Evolutionary conservation across 129 eudicot species (phyloP), one percentile per base, ranked within the genome.

Genomic region (Arctium minus): DNA sequence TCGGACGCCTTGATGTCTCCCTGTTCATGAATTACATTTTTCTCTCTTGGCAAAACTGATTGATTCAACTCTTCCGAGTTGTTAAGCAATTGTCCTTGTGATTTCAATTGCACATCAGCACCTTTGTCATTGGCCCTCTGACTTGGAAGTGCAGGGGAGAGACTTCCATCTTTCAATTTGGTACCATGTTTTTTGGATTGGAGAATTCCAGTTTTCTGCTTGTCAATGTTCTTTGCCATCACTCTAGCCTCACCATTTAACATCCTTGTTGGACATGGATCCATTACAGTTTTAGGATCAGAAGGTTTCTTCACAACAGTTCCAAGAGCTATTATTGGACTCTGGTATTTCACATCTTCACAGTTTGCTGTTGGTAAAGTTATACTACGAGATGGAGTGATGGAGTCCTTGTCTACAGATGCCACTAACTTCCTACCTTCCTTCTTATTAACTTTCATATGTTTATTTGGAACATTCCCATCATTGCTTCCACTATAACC

Each of bases 111-210:
- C 48, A 68, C 80, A 79, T 70, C 78, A 10, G 82, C 80, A 87
- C 74, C 79, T 86, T 78, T 94, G 33, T 91, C 93, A 83, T 42
- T 77, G 77, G 80, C 73, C 83, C 68, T 90, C 87, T 81, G 92
- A 86, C 72, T 74, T 17, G 80, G 29, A 80, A 86, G 50, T 56
- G 73, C 86, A 73, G 85, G 81, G 62, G 72, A 81, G 32, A 72
- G 88, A 86, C 80, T 75, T 80, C 92, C 90, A 40, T 88, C 94
- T 81, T 91, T 95, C 84, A 72, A 46, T 87, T 89, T 92, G 68
- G 70, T 82, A 79, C 83, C 88, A 50, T 84, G 88, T 70, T 79
- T 85, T 84, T 91, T 88, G 37, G 91, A 75, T 33, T 83, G 86
- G 68, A 60, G 70, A 68, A 74, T 67, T 40, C 83, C 90, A 77